These are phyloP conservation scores for Mortierella sp. DNA, from an alignment of 371 early-diverging fungal species.

Conservation along the genomic window DNA sequence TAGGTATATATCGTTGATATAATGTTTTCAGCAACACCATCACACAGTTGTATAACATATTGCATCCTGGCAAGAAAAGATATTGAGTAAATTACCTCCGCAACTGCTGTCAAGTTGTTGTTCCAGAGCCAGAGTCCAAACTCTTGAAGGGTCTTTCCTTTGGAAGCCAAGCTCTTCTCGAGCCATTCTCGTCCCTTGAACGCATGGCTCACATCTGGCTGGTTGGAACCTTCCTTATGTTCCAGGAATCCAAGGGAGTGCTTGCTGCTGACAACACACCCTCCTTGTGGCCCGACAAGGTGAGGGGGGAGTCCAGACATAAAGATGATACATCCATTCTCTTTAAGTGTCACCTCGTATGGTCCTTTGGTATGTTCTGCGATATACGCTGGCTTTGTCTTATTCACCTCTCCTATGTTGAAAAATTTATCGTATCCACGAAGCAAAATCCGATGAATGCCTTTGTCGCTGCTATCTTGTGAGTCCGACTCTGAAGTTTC, in stretches of 20 bases:
- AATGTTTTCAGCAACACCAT: neutral
- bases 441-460: constrained; percentile 67
- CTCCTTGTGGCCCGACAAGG: constrained; percentile 56
- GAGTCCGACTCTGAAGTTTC: neutral
- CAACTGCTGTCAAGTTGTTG: constrained; percentile 85
- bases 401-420: constrained; percentile 75
- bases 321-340: constrained; percentile 96
- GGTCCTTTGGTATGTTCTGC: constrained; percentile 79
- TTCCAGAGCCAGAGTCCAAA: constrained; percentile 78
- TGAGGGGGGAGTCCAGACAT: constrained; percentile 74
- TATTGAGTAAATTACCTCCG: constrained; percentile 69
- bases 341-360: constrained; percentile 93
- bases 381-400: constrained; percentile 65
- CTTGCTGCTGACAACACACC: constrained; percentile 92
- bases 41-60: no score
- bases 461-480: constrained; percentile 6
- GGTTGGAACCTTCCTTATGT: constrained; percentile 31
- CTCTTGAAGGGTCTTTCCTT: constrained; percentile 70
- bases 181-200: constrained; percentile 87
- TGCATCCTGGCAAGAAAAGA: neutral
- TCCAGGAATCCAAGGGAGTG: constrained; percentile 69
- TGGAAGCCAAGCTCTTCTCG: constrained; percentile 69
- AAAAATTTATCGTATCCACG: constrained; percentile 98
- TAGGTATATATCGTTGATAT: constrained; percentile 34
- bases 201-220: constrained; percentile 62